Conservation (phyloP, 352 stramenopile genomes). For the Nothophytophthora sp. region DNA sequence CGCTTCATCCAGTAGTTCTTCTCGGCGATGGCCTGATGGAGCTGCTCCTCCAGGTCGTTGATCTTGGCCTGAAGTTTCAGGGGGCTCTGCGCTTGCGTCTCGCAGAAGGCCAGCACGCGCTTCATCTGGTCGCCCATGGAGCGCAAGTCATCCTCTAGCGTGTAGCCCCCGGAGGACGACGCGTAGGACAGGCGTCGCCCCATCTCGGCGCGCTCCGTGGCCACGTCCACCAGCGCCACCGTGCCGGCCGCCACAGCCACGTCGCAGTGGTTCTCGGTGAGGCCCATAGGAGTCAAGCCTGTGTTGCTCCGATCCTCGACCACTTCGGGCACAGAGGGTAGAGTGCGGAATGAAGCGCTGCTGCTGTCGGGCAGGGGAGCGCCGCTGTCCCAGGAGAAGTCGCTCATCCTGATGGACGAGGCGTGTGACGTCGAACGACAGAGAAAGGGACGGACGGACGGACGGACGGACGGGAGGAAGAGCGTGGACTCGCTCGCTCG, state of each 20-base stretch:
- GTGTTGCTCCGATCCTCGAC: conserved; percentile 23
- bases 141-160: conserved; percentile 77
- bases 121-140: conserved; percentile 82
- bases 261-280: conserved; percentile 24
- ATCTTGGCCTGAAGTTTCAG: conserved; percentile 78
- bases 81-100: conserved; percentile 70
- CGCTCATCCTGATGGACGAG: conserved; percentile 33
- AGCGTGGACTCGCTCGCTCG: neutral
- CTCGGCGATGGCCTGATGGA: conserved; percentile 72
- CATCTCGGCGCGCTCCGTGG: conserved; percentile 11
- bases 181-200: conserved; percentile 44
- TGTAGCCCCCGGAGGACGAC: conserved; percentile 42
- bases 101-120: conserved; percentile 79
- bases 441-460: conserved; percentile 13
- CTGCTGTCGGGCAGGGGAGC: no score
- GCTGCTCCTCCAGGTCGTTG: conserved; percentile 75
- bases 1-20: conserved; percentile 92
- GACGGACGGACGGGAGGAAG: neutral
- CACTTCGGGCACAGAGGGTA: conserved; percentile 24
- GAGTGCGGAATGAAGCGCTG: conserved; percentile 26
- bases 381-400: no score
- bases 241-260: conserved; percentile 18
- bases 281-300: conserved; percentile 25
- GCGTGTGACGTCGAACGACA: conserved; percentile 27
- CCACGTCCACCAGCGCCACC: conserved; percentile 20